Evolutionary conservation across 2,329 filamentous ascomycete species (phyloP).

Genomic region (Meredithiella fracta): DNA sequence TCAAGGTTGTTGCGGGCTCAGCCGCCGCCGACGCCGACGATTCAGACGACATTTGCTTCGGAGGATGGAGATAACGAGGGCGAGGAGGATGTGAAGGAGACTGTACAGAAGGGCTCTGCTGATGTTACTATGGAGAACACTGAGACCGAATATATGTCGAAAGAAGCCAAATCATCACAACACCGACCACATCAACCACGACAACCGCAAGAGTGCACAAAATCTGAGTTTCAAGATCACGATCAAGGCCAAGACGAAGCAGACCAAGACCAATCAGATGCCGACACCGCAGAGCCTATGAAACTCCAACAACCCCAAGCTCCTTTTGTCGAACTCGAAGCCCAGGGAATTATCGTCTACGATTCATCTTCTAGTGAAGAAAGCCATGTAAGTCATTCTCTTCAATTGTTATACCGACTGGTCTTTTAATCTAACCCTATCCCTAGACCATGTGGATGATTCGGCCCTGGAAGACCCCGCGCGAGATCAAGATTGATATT

Average conservation of each 20-base stretch:
- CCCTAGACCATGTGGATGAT: constrained; percentile 98
- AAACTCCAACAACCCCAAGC: constrained; percentile 26
- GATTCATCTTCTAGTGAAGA: constrained; percentile 72
- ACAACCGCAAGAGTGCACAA: too few species aligned
- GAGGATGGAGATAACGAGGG: constrained; percentile 18
- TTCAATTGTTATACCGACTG: too few species aligned
- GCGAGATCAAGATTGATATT: constrained; percentile 91
- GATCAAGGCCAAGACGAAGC: too few species aligned
- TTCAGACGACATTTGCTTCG: constrained; percentile 22
- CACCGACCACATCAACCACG: too few species aligned
- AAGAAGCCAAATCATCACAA: too few species aligned
- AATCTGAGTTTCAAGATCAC: too few species aligned
- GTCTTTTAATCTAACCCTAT: constrained; percentile 1
- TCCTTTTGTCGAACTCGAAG: constrained; percentile 60
- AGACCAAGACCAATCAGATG: neutral
- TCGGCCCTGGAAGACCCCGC: constrained; percentile 69
- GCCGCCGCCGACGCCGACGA: constrained; percentile 10
- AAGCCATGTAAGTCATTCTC: constrained; percentile 56
- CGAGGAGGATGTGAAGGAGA: constrained; percentile 15
- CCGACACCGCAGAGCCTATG: neutral
- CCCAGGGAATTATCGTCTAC: constrained; percentile 96
- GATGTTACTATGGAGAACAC: too few species aligned
- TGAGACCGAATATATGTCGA: too few species aligned
- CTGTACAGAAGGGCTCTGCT: too few species aligned
- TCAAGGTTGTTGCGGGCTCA: constrained; percentile 24